Evolutionary conservation across 768 basidiomycete species (phyloP).

Genomic region (Brasilioporus rufonigricans): DNA sequence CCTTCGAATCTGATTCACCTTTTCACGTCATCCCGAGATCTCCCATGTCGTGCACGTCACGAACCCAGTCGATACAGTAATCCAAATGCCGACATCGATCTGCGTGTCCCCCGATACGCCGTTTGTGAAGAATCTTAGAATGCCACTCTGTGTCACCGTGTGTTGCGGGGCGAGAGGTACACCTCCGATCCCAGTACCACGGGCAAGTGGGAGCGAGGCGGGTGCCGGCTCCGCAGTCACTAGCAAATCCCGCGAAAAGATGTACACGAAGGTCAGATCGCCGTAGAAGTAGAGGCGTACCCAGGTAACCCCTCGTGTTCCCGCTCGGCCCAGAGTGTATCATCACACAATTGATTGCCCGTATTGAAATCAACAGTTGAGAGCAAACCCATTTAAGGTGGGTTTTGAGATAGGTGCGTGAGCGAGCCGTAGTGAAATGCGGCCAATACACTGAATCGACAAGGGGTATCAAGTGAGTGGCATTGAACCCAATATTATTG

Average conservation of each 20-base stretch:
- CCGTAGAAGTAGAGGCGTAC: slow-evolving; percentile 12
- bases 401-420: slow-evolving; percentile 62
- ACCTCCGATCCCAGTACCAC: slow-evolving; percentile 27
- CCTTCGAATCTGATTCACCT: background rate
- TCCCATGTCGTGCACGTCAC: slow-evolving; percentile 21
- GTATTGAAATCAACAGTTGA: slow-evolving; percentile 68
- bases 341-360: slow-evolving; percentile 34
- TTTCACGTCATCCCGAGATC: slow-evolving; percentile 10
- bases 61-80: slow-evolving; percentile 5
- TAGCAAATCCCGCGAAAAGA: slow-evolving; percentile 12
- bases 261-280: background rate
- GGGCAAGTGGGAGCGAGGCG: slow-evolving; percentile 24
- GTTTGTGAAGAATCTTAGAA: slow-evolving; percentile 8
- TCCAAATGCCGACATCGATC: slow-evolving; percentile 20
- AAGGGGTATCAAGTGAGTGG: background rate
- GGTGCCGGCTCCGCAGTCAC: slow-evolving; percentile 44
- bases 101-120: slow-evolving; percentile 13
- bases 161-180: slow-evolving; percentile 29
- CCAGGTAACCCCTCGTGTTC: slow-evolving; percentile 27
- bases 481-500: background rate
- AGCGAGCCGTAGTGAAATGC: slow-evolving; percentile 75
- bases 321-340: slow-evolving; percentile 35
- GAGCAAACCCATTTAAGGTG: slow-evolving; percentile 65
- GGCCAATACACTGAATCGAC: slow-evolving; percentile 50
- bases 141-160: slow-evolving; percentile 9